Evolutionary conservation across 768 basidiomycete species (phyloP).

Genomic region (Dendrothele bispora): DNA sequence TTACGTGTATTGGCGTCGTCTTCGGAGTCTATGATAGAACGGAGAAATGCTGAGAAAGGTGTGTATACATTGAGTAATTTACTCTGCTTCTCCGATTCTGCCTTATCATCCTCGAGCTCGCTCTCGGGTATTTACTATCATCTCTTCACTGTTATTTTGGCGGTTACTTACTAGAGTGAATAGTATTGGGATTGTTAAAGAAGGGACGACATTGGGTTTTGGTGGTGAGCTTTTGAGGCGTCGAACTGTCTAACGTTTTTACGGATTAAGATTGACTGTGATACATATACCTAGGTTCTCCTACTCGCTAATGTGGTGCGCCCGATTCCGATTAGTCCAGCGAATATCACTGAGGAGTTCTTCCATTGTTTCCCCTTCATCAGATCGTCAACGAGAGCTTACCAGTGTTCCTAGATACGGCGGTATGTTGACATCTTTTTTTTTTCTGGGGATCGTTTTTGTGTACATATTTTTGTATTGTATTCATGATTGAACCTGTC

Average conservation of each 20-base stretch:
- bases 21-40: constrained; percentile 69
- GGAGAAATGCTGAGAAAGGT: constrained; percentile 71
- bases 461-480: too few relatives aligned
- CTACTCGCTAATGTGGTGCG: constrained; percentile 85
- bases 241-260: too few relatives aligned
- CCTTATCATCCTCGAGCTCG: not conserved
- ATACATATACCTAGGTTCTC: constrained; percentile 71
- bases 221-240: constrained; percentile 52
- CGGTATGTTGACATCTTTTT: constrained; percentile 39
- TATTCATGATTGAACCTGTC: too few relatives aligned
- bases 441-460: not conserved
- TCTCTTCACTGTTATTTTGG: too few relatives aligned
- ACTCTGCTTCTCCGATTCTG: not conserved
- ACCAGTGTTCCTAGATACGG: constrained; percentile 79
- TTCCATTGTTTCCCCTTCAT: constrained; percentile 11
- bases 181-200: constrained; percentile 54
- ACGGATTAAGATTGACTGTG: not conserved
- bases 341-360: too few relatives aligned
- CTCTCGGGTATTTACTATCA: too few relatives aligned
- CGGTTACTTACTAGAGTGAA: too few relatives aligned
- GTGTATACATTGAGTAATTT: constrained; percentile 1
- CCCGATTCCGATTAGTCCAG: too few relatives aligned
- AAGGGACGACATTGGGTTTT: constrained; percentile 90
- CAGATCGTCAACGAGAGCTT: constrained; percentile 82
- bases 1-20: constrained; percentile 83